Conservation (phyloP, 2,329 filamentous ascomycete species). For the Xylariaceae sp. region DNA sequence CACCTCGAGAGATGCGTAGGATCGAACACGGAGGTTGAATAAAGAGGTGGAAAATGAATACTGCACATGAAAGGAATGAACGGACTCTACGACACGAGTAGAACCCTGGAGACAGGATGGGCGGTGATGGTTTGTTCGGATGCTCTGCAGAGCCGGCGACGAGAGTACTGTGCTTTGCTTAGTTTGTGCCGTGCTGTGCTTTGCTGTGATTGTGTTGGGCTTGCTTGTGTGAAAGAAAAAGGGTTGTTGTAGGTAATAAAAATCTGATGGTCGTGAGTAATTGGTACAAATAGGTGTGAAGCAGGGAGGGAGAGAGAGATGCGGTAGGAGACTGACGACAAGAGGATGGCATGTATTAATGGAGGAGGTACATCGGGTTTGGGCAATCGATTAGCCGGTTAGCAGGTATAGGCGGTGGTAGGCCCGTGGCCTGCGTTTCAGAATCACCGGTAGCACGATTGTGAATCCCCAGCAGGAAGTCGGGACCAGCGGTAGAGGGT, state of each 20-base stretch:
- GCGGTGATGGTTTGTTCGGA: neutral
- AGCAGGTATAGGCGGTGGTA: neutral
- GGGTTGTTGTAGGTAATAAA: neutral
- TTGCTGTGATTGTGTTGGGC: neutral
- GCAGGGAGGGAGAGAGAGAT: neutral
- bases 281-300: constrained; percentile 6
- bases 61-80: constrained; percentile 3
- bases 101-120: neutral
- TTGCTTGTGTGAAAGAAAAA: neutral
- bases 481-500: constrained; percentile 2
- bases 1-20: neutral
- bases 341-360: neutral
- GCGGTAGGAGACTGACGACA: neutral
- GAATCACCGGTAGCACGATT: neutral
- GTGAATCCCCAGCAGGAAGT: constrained; percentile 9
- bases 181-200: neutral
- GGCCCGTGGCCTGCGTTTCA: constrained; percentile 4
- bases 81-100: neutral
- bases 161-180: neutral
- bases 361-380: neutral
- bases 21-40: neutral
- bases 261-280: neutral
- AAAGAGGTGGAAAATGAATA: neutral
- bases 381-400: neutral
- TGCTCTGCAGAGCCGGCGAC: neutral